These are phyloP conservation scores for Begonia loranthoides DNA, from an alignment of 306 rosid species.

Conservation along the genomic window DNA sequence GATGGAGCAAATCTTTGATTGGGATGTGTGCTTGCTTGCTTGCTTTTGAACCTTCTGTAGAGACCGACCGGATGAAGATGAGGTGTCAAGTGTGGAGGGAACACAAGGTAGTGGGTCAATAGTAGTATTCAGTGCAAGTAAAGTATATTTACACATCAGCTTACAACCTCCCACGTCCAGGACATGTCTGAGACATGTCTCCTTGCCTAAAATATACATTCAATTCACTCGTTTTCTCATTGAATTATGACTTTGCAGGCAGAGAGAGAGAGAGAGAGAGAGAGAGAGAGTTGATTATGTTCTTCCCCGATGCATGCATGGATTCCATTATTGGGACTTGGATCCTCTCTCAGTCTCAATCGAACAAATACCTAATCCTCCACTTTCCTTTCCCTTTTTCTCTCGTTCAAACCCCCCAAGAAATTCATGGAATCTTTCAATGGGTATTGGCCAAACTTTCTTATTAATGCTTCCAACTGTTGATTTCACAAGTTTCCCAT, in stretches of 20 bases:
- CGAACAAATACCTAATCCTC: slow-evolving; percentile 20
- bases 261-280: no score
- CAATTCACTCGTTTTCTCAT: no score
- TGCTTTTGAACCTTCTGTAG: no score
- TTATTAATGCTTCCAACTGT: no score
- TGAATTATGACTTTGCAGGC: slow-evolving; percentile 24
- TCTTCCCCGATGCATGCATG: slow-evolving; percentile 11
- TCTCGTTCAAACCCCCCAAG: slow-evolving; percentile 5
- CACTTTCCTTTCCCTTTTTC: slow-evolving; percentile 20
- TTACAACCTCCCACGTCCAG: slow-evolving; percentile 23
- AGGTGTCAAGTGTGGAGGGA: slow-evolving; percentile 25
- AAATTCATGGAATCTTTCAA: slow-evolving; percentile 6
- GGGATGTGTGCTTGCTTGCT: no score
- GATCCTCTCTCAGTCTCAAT: slow-evolving; percentile 5
- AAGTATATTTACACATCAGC: no score
- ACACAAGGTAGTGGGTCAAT: no score
- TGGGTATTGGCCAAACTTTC: background rate
- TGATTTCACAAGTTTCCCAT: no score
- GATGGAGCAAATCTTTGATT: no score
- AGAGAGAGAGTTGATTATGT: slow-evolving; percentile 18
- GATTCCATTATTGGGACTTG: slow-evolving; percentile 24
- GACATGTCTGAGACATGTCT: slow-evolving; percentile 82
- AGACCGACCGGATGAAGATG: no score
- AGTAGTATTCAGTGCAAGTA: slow-evolving; percentile 7
- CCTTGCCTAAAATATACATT: slow-evolving; percentile 12